Base-by-base conservation (phyloP, 352 stramenopile genomes). In the Aphanomyces cochlioides region DNA sequence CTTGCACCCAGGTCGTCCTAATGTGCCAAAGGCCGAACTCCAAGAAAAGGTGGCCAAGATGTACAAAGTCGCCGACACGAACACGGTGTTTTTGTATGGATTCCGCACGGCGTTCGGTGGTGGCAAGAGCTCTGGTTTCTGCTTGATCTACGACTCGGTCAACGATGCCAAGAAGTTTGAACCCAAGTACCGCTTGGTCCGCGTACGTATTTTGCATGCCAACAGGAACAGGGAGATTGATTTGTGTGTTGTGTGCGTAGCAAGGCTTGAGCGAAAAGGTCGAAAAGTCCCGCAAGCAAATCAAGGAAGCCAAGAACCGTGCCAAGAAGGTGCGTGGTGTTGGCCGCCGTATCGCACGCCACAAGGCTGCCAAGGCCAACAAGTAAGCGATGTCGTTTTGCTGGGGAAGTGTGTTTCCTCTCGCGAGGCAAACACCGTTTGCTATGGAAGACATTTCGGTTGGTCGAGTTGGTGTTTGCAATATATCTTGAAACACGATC, bases 281-380 rank as follows among this genome's bases (percentile, higher is more conserved):
- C 73, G 96, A 99, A 82, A 96, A 85, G 71, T 98, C 93, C 69
- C 89, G 97, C 75, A 99, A 99, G 90, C 96, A 98, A 79, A 99
- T 99, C 84, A 99, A 99, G 93, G 97, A 99, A 81, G 88, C 92
- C 74, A 99, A 99, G 95, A 99, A 99, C 88, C 96, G 97, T 72
- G 92, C 75, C 75, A 97, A 98, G 88, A 99, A 99, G 93, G 79
- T 98, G 66, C 94, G 96, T 72, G 97, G 97, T 92, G 97, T 98
- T 37, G 97, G 97, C 75, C 93, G 95, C 70, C 95, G 93, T 82
- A 98, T 99, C 80, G 96, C 96, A 76, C 98, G 97, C 83, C 97
- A 99, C 95, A 99, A 99, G 89, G 96, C 97, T 56, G 98, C 98
- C 80, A 98, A 98, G 92, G 96, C 97, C 79, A 96, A 90, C 84